These are phyloP conservation scores for Colletotrichum simmondsii DNA, from an alignment of 2,329 filamentous ascomycete species.

Conservation along the genomic window DNA sequence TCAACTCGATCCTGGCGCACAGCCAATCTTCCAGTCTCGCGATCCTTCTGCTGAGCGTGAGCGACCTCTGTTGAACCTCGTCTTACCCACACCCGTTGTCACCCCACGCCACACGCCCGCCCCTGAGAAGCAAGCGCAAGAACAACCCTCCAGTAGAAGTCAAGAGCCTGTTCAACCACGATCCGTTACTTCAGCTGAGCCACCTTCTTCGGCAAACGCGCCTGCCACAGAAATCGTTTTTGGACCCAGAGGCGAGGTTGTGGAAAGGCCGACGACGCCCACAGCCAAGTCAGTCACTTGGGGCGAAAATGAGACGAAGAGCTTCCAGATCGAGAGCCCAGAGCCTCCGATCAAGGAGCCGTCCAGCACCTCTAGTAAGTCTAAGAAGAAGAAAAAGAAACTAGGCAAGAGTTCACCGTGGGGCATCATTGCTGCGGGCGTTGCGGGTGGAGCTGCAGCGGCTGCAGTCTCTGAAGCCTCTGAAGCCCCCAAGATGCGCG, in stretches of 20 bases:
- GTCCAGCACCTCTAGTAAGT: slow-evolving; percentile 40
- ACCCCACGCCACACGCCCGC: slow-evolving; percentile 53
- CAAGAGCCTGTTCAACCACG: slow-evolving; percentile 12
- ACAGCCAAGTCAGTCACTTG: slow-evolving; percentile 70
- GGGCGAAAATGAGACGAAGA: slow-evolving; percentile 73
- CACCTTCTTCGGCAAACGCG: slow-evolving; percentile 37
- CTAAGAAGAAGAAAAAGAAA: slow-evolving; percentile 41
- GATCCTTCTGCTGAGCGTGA: slow-evolving; percentile 66
- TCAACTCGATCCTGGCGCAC: slow-evolving; percentile 40
- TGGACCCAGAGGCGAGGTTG: slow-evolving; percentile 53
- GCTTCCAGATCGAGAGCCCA: slow-evolving; percentile 71
- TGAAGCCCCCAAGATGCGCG: slow-evolving; percentile 39
- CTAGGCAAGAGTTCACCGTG: slow-evolving; percentile 57
- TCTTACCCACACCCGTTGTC: slow-evolving; percentile 67
- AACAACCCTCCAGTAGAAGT: slow-evolving; percentile 32
- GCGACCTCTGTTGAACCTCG: slow-evolving; percentile 69
- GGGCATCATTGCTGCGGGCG: slow-evolving; percentile 63
- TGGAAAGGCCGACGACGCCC: slow-evolving; percentile 55
- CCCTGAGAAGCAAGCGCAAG: slow-evolving; percentile 37
- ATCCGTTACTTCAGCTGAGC: not conserved
- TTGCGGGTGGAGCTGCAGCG: slow-evolving; percentile 53
- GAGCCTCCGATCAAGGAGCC: slow-evolving; percentile 49
- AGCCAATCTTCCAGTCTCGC: slow-evolving; percentile 53
- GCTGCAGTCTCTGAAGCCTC: slow-evolving; percentile 45
- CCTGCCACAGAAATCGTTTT: slow-evolving; percentile 49